These are phyloP conservation scores for Diplogelasinospora grovesii DNA, from an alignment of 495 filamentous ascomycete species.

Conservation along the genomic window DNA sequence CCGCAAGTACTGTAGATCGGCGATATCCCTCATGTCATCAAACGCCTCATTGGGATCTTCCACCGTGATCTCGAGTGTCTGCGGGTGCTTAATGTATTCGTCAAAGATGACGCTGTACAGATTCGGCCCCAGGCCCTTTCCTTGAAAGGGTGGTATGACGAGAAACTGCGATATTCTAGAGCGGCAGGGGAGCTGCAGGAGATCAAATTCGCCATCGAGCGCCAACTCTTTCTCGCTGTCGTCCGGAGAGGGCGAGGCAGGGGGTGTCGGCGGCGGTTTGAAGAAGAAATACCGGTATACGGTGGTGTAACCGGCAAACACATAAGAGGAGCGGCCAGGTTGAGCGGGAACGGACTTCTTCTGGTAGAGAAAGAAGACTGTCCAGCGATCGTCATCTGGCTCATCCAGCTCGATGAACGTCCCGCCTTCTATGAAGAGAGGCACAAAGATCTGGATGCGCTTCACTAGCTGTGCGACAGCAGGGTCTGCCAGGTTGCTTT, in stretches of 20 bases:
- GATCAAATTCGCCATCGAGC: constrained; percentile 22
- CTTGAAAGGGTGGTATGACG: constrained; percentile 82
- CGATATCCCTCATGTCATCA: constrained; percentile 78
- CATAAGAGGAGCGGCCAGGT: constrained; percentile 51
- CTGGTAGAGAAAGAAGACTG: constrained; percentile 75
- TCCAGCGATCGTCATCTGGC: constrained; percentile 75
- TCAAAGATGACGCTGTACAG: constrained; percentile 75
- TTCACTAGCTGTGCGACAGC: constrained; percentile 58
- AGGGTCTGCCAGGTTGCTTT: constrained; percentile 42
- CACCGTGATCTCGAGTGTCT: constrained; percentile 77
- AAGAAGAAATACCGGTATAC: constrained; percentile 77
- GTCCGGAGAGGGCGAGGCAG: constrained; percentile 14
- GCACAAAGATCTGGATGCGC: constrained; percentile 76
- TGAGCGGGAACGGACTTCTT: constrained; percentile 44
- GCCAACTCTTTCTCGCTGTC: constrained; percentile 15
- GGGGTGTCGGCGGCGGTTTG: constrained; percentile 19
- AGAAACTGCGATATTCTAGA: constrained; percentile 90
- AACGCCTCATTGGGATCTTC: constrained; percentile 96
- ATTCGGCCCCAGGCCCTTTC: constrained; percentile 66
- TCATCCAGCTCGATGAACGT: constrained; percentile 65
- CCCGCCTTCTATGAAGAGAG: constrained; percentile 88
- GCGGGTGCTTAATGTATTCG: constrained; percentile 52
- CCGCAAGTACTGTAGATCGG: constrained; percentile 66
- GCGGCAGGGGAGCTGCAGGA: constrained; percentile 51
- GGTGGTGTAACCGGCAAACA: constrained; percentile 79